These are phyloP conservation scores for Monilinia vaccinii-corymbosi DNA, from an alignment of 2,329 filamentous ascomycete genomes.

Conservation along the genomic window DNA sequence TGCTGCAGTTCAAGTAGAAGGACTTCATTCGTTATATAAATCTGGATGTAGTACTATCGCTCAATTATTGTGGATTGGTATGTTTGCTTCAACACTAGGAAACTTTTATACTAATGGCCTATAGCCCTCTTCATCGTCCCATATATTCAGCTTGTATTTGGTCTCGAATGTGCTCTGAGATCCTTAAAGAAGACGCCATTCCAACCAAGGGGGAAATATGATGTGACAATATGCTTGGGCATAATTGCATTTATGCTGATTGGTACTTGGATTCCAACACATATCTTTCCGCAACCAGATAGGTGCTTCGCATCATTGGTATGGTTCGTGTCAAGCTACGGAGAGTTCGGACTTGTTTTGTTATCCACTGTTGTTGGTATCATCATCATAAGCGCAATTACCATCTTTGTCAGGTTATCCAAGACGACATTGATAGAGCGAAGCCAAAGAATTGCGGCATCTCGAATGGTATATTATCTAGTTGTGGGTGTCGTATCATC, in stretches of 20 bases:
- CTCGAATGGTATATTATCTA: constrained; percentile 59
- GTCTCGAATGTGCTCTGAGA: constrained; percentile 49
- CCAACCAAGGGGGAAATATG: constrained; percentile 49
- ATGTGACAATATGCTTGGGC: constrained; percentile 46
- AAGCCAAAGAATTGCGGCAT: constrained; percentile 53
- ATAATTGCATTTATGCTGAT: constrained; percentile 43
- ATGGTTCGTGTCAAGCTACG: constrained; percentile 56
- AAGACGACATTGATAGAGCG: constrained; percentile 45
- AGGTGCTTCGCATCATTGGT: constrained; percentile 60
- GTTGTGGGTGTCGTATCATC: constrained; percentile 46
- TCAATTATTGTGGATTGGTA: constrained; percentile 53
- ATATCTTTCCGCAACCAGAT: constrained; percentile 45
- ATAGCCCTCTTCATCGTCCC: constrained; percentile 58
- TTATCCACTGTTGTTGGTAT: constrained; percentile 41
- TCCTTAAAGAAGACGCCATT: constrained; percentile 48
- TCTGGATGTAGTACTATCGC: constrained; percentile 45
- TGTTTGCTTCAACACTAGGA: constrained; percentile 9
- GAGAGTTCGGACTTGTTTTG: constrained; percentile 46
- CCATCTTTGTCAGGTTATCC: constrained; percentile 49
- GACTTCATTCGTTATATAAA: constrained; percentile 42
- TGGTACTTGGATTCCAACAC: constrained; percentile 49
- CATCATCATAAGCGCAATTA: constrained; percentile 41
- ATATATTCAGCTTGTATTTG: constrained; percentile 57
- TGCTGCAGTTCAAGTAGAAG: constrained; percentile 46
- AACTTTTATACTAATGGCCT: constrained; percentile 22